Conservation (phyloP, 208 protist genomes). For the Herpetomonas muscarum region DNA sequence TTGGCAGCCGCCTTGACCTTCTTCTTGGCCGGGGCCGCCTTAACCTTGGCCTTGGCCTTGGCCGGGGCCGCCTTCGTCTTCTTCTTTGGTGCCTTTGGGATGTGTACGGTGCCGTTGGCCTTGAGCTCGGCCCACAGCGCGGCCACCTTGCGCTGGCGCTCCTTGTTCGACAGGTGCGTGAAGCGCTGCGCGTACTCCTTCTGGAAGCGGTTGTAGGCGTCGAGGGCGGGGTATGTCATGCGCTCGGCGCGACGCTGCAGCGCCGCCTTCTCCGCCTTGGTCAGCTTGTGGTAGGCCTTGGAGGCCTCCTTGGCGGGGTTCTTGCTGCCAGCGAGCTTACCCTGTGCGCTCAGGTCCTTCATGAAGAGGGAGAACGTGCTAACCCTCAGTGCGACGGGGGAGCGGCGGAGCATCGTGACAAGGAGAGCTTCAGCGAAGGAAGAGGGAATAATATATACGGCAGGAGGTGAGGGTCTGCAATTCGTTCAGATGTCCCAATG, state of each 20-base stretch:
- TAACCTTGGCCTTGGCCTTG: conserved; percentile 15
- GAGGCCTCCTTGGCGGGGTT: conserved; percentile 13
- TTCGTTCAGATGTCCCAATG: no score
- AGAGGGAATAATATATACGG: no score
- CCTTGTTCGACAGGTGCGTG: conserved; percentile 41
- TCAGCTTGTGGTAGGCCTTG: conserved; percentile 46
- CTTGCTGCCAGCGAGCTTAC: conserved; percentile 21
- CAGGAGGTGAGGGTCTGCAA: no score
- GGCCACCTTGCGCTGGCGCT: conserved; percentile 63
- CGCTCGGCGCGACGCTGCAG: conserved; percentile 35
- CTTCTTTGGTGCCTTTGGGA: conserved; percentile 20
- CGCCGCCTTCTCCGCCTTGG: conserved; percentile 23
- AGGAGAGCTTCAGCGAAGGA: conserved; percentile 2
- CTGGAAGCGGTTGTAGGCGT: conserved; percentile 75
- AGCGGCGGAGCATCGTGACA: conserved; percentile 48
- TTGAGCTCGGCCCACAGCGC: conserved; percentile 64
- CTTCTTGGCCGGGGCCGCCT: conserved; percentile 8
- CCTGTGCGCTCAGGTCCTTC: conserved; percentile 36
- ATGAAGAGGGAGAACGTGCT: conserved; percentile 67
- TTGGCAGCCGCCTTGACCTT: conserved; percentile 9
- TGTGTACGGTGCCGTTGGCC: conserved; percentile 23
- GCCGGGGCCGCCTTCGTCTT: conserved; percentile 26
- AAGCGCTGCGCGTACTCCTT: conserved; percentile 48
- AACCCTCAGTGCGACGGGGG: conserved; percentile 27
- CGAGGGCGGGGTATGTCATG: conserved; percentile 50